Conservation (phyloP, 768 basidiomycete genomes). For the Lactarius sanguifluus region DNA sequence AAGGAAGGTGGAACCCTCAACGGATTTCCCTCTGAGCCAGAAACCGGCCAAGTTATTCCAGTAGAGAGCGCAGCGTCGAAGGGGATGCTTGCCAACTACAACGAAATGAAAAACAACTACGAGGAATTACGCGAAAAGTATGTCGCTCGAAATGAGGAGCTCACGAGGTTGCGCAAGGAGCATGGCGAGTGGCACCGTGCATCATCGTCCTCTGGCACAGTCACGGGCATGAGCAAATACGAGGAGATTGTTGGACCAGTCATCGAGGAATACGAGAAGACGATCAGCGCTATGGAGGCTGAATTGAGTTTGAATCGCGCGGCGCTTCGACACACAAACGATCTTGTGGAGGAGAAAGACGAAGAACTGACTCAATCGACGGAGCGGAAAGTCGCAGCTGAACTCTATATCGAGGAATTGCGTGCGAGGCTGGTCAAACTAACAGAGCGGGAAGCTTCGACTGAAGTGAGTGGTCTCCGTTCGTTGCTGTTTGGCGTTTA, state of each 20-base stretch:
- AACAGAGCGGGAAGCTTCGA: slow-evolving; percentile 84
- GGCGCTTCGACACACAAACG: slow-evolving; percentile 86
- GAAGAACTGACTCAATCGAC: slow-evolving; percentile 65
- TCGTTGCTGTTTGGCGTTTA: slow-evolving; percentile 25
- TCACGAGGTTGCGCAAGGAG: slow-evolving; percentile 75
- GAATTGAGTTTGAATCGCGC: slow-evolving; percentile 86
- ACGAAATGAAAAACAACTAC: slow-evolving; percentile 82
- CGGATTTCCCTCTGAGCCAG: slow-evolving; percentile 25
- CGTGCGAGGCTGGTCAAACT: slow-evolving; percentile 76
- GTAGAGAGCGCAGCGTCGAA: slow-evolving; percentile 54
- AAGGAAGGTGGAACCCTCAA: slow-evolving; percentile 59
- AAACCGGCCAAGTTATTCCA: not conserved
- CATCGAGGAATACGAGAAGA: slow-evolving; percentile 98
- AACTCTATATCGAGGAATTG: slow-evolving; percentile 86
- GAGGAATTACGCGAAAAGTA: slow-evolving; percentile 81
- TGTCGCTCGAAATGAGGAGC: slow-evolving; percentile 85
- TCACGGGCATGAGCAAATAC: slow-evolving; percentile 66
- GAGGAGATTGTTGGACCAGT: slow-evolving; percentile 96
- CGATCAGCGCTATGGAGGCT: slow-evolving; percentile 91
- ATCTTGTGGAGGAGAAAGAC: slow-evolving; percentile 90
- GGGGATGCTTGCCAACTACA: slow-evolving; percentile 76
- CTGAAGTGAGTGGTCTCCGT: slow-evolving; percentile 62
- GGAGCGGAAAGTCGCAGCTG: slow-evolving; percentile 73
- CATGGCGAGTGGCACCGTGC: slow-evolving; percentile 70
- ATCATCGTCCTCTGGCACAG: slow-evolving; percentile 57